Conservation (phyloP, 768 basidiomycete genomes). For the Dacryopinax primogenitus region DNA sequence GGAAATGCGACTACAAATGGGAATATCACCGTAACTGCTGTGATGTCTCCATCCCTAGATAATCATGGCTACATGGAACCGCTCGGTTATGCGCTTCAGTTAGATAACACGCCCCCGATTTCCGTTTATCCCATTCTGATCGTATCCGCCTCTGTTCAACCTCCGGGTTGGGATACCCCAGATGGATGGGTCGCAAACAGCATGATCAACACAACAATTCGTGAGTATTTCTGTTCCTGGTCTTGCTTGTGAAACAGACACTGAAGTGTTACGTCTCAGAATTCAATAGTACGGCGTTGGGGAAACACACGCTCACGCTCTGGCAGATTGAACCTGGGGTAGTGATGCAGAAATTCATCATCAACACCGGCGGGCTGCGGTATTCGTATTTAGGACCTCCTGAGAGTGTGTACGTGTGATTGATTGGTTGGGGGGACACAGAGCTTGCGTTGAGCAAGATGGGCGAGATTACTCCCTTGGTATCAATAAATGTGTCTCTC, state of each 20-base stretch:
- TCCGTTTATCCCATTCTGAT: constrained; percentile 23
- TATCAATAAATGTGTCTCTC: too few relatives aligned
- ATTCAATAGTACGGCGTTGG: not conserved
- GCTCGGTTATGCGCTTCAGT: constrained; percentile 38
- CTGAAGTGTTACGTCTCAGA: not conserved
- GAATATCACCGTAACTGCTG: constrained; percentile 39
- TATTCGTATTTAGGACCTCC: constrained; percentile 53
- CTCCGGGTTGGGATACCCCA: not conserved
- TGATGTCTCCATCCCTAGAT: constrained; percentile 44
- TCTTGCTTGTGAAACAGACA: not conserved
- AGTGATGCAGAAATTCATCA: constrained; percentile 49
- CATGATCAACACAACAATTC: constrained; percentile 34
- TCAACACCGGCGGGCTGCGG: constrained; percentile 45
- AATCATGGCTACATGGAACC: constrained; percentile 25
- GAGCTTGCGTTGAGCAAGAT: not conserved
- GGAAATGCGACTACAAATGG: constrained; percentile 19
- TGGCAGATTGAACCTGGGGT: constrained; percentile 48
- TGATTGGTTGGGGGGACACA: not conserved
- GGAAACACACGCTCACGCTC: constrained; percentile 18
- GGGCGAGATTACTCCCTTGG: too few relatives aligned
- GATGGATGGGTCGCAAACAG: constrained; percentile 45
- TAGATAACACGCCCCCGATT: constrained; percentile 33
- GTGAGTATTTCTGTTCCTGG: constrained; percentile 25
- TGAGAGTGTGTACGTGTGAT: constrained; percentile 33
- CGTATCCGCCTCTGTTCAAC: constrained; percentile 20